These are phyloP conservation scores for Mycena galericulata DNA, from an alignment of 768 basidiomycete genomes.

Conservation along the genomic window DNA sequence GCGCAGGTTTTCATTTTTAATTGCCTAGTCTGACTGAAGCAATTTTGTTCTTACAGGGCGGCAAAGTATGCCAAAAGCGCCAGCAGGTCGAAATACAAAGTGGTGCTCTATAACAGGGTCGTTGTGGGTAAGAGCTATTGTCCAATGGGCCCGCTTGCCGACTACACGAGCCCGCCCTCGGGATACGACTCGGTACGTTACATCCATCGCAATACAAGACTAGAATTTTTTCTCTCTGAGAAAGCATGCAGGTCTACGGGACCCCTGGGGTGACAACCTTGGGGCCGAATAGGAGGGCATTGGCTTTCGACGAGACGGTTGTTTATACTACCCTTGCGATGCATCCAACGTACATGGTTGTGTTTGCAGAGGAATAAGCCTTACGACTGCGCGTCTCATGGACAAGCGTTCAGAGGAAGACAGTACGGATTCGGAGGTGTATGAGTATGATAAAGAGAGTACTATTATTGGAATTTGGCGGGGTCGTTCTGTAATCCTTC, in stretches of 20 bases:
- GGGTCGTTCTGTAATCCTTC: slow-evolving; percentile 1
- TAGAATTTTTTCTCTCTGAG: not conserved
- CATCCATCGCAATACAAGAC: not conserved
- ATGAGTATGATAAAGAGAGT: not conserved
- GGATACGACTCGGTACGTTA: slow-evolving; percentile 5
- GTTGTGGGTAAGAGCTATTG: not conserved
- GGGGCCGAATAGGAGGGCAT: not conserved
- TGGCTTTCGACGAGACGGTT: not conserved
- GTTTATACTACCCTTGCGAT: not conserved
- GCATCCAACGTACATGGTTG: not conserved
- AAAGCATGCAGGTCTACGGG: slow-evolving; percentile 4
- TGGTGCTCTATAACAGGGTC: not conserved
- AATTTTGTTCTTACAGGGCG: not conserved
- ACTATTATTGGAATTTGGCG: not conserved
- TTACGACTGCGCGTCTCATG: not conserved
- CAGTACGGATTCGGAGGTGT: slow-evolving; percentile 1
- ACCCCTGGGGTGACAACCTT: slow-evolving; percentile 4
- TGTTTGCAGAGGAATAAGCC: slow-evolving; percentile 3
- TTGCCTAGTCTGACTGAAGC: slow-evolving; percentile 4
- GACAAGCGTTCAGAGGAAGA: slow-evolving; percentile 1
- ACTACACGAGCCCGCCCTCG: not conserved
- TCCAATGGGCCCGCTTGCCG: not conserved
- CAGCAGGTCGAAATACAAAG: slow-evolving; percentile 3
- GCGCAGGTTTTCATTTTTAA: not conserved
- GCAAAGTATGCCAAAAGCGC: not conserved